phyloP scores from a whole-genome alignment of 495 filamentous ascomycete genomes.

The Penicillium silybi region DNA sequence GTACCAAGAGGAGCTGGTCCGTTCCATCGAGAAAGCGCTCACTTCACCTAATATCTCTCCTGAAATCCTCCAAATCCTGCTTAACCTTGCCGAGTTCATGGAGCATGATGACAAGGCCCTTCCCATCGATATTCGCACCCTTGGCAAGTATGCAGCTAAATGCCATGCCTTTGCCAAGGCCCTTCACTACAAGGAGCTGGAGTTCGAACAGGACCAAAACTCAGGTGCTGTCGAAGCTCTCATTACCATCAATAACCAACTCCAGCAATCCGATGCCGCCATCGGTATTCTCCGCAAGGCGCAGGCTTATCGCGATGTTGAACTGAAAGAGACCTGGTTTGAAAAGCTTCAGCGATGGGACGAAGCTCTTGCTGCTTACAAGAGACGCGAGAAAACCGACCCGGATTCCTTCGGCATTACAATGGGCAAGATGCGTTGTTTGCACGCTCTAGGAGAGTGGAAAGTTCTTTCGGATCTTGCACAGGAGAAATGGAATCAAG shows the following conservation, averaged over 20 bases:
- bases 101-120: slow-evolving; percentile 98
- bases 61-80: slow-evolving; percentile 87
- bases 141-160: slow-evolving; percentile 88
- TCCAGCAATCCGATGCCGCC: slow-evolving; percentile 95
- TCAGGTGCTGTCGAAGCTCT: slow-evolving; percentile 93
- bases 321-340: slow-evolving; percentile 96
- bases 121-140: slow-evolving; percentile 89
- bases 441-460: slow-evolving; percentile 97
- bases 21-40: slow-evolving; percentile 91
- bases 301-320: slow-evolving; percentile 89
- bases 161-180: slow-evolving; percentile 98
- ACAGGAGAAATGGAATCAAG: slow-evolving; percentile 88
- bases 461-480: slow-evolving; percentile 83
- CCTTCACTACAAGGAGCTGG: slow-evolving; percentile 96
- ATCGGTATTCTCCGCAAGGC: slow-evolving; percentile 95
- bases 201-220: slow-evolving; percentile 96
- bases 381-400: slow-evolving; percentile 70
- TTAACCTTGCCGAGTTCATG: slow-evolving; percentile 99
- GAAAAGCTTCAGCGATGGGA: slow-evolving; percentile 98
- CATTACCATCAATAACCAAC: slow-evolving; percentile 97
- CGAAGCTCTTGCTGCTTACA: slow-evolving; percentile 89
- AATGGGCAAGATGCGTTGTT: slow-evolving; percentile 99
- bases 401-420: slow-evolving; percentile 80
- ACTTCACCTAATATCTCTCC: slow-evolving; percentile 90
- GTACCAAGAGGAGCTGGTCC: slow-evolving; percentile 90